Evolutionary conservation across 331 rosid species (phyloP).

Genomic region (Prunus yedoensis): DNA sequence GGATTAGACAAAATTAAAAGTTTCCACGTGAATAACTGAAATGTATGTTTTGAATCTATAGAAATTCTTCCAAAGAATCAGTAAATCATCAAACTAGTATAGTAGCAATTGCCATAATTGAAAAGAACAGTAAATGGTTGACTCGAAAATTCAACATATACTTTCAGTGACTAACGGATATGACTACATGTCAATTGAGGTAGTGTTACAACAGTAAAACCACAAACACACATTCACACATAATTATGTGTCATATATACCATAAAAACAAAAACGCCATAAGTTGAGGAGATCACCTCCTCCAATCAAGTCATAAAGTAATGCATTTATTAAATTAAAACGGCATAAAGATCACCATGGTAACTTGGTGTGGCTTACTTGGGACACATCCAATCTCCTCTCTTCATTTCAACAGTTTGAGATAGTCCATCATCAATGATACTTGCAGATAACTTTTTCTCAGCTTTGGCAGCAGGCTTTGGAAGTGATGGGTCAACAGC

Average conservation of each 20-base stretch:
- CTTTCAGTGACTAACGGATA: not conserved
- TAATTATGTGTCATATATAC: not conserved
- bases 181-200: not conserved
- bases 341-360: slow-evolving; percentile 13
- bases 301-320: slow-evolving; percentile 1
- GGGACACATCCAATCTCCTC: slow-evolving; percentile 84
- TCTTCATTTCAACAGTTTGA: slow-evolving; percentile 59
- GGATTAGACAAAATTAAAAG: no score
- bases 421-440: slow-evolving; percentile 25
- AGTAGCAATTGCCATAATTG: not conserved
- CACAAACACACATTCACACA: not conserved
- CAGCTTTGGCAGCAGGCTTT: slow-evolving; percentile 34
- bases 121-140: not conserved
- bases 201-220: not conserved
- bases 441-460: slow-evolving; percentile 29
- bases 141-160: not conserved
- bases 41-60: no score
- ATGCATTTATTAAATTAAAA: not conserved
- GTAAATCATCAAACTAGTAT: not conserved
- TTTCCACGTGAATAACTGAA: no score
- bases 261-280: not conserved
- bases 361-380: slow-evolving; percentile 55
- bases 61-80: no score
- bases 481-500: slow-evolving; percentile 50
- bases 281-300: not conserved